These are phyloP conservation scores for Trichophyton rubrum DNA, from an alignment of 2,329 filamentous ascomycete genomes.

Conservation along the genomic window DNA sequence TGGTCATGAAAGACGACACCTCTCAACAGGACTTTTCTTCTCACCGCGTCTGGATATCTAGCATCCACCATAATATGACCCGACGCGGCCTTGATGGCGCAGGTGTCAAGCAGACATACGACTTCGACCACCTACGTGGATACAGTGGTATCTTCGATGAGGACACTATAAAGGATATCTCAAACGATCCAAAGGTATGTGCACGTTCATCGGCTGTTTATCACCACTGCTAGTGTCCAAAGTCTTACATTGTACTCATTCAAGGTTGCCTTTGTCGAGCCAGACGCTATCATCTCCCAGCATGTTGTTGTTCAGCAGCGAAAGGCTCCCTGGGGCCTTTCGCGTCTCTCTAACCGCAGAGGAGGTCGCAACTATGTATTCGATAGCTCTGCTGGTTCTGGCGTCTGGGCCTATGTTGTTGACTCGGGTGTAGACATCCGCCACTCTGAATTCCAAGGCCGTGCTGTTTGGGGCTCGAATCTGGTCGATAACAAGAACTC, in stretches of 20 bases:
- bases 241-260: not conserved
- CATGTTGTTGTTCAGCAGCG: constrained; percentile 14
- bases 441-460: constrained; percentile 26
- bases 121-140: not conserved
- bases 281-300: not conserved
- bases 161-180: constrained; percentile 5
- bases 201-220: not conserved
- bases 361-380: constrained; percentile 21
- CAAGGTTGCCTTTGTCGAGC: constrained; percentile 9
- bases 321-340: constrained; percentile 23
- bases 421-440: constrained; percentile 26
- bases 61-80: not conserved
- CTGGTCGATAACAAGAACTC: constrained; percentile 13
- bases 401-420: constrained; percentile 26
- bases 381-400: constrained; percentile 23
- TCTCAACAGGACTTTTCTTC: not conserved
- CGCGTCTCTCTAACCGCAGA: constrained; percentile 20
- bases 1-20: constrained; percentile 7
- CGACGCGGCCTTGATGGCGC: not conserved
- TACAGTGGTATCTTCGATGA: constrained; percentile 8
- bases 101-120: constrained; percentile 1
- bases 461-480: constrained; percentile 25
- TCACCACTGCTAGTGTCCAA: not conserved
- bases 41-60: constrained; percentile 4
- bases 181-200: constrained; percentile 1